Evolutionary conservation across 1,139 yeast species (phyloP).

Genomic region (Candida smagusa): DNA sequence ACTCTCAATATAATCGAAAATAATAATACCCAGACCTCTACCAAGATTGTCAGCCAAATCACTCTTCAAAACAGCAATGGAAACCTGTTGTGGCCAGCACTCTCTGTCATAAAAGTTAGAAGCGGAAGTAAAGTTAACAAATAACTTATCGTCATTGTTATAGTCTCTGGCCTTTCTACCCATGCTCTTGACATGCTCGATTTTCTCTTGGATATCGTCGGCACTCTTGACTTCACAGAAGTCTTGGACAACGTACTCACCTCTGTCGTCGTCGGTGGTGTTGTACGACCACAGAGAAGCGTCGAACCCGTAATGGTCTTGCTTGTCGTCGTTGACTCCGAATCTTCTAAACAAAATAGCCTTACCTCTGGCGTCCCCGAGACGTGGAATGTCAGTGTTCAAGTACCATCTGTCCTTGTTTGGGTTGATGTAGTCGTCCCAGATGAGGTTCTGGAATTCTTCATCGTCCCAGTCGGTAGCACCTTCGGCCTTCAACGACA

Average conservation of each 20-base stretch:
- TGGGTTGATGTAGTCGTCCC: constrained; percentile 55
- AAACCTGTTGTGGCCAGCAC: constrained; percentile 74
- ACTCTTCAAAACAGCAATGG: constrained; percentile 48
- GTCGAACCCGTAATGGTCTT: constrained; percentile 56
- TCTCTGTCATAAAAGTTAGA: constrained; percentile 67
- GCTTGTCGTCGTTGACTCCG: constrained; percentile 50
- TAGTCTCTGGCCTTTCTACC: constrained; percentile 52
- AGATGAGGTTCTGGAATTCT: constrained; percentile 63
- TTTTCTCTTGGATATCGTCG: constrained; percentile 57
- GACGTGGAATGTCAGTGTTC: constrained; percentile 50
- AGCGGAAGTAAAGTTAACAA: constrained; percentile 72
- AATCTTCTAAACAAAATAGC: constrained; percentile 67
- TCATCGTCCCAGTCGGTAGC: constrained; percentile 60
- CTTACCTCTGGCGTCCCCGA: constrained; percentile 68
- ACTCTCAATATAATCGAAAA: constrained; percentile 66
- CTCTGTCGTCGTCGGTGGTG: constrained; percentile 64
- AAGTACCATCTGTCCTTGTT: constrained; percentile 62
- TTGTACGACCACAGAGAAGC: constrained; percentile 70
- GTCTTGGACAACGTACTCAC: constrained; percentile 66
- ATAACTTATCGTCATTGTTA: constrained; percentile 52
- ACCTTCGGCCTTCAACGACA: constrained; percentile 77
- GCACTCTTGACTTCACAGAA: constrained; percentile 60
- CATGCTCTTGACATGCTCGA: constrained; percentile 54
- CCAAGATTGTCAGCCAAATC: constrained; percentile 50
- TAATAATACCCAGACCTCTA: constrained; percentile 56